phyloP scores from a whole-genome alignment of 306 rosid species.

The Lablab purpureus region DNA sequence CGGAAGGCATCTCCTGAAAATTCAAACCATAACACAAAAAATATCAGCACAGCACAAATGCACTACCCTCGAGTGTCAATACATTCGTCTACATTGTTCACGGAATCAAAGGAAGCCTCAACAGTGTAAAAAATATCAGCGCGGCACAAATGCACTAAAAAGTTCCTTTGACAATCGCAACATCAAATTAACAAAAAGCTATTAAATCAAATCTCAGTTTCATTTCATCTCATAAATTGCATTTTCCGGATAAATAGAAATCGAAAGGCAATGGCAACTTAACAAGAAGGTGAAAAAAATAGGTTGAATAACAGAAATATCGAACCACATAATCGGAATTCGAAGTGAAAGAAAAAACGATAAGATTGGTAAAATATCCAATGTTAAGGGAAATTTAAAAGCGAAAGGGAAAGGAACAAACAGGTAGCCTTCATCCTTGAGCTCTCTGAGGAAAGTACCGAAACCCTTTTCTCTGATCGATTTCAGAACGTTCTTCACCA shows the following conservation, averaged over 20 bases:
- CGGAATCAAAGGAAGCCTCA: conserved; percentile 24
- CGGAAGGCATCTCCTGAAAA: conserved; percentile 78
- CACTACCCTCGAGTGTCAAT: conserved; percentile 4
- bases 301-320: background rate
- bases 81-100: background rate
- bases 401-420: conserved; percentile 42
- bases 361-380: conserved; percentile 15
- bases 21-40: conserved; percentile 36
- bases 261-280: background rate
- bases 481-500: conserved; percentile 69
- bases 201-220: conserved; percentile 22
- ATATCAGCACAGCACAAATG: conserved; percentile 44
- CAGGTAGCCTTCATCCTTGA: conserved; percentile 85
- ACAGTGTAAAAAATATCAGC: background rate
- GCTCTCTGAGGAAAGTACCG: conserved; percentile 64
- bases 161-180: background rate
- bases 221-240: conserved; percentile 32
- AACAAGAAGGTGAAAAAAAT: background rate
- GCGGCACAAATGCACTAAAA: background rate
- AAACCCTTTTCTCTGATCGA: conserved; percentile 85
- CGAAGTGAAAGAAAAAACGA: background rate
- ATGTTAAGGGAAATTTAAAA: background rate
- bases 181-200: background rate
- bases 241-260: conserved; percentile 7
- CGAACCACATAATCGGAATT: conserved; percentile 11